These are phyloP conservation scores for Xanthoconium purpureum DNA, from an alignment of 768 basidiomycete genomes.

Conservation along the genomic window DNA sequence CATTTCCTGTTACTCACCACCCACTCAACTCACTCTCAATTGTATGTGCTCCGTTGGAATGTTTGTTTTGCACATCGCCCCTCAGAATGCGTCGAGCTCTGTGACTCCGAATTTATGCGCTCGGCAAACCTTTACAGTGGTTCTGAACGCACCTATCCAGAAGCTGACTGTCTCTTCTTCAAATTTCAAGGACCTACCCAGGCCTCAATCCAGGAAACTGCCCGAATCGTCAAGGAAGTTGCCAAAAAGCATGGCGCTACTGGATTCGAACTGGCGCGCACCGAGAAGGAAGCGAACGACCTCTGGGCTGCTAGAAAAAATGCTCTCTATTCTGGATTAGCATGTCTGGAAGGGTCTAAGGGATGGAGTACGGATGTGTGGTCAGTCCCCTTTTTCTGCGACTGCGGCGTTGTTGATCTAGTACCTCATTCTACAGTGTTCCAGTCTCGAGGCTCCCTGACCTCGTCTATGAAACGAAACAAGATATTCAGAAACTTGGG, in stretches of 20 bases:
- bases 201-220: slow-evolving; percentile 58
- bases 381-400: slow-evolving; percentile 32
- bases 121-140: slow-evolving; percentile 56
- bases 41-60: background rate
- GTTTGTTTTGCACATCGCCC: background rate
- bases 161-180: slow-evolving; percentile 75
- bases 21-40: background rate
- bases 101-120: slow-evolving; percentile 69
- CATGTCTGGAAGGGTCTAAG: slow-evolving; percentile 52
- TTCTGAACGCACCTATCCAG: slow-evolving; percentile 55
- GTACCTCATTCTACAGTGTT: slow-evolving; percentile 36
- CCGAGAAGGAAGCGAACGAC: slow-evolving; percentile 60
- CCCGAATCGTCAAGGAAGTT: slow-evolving; percentile 54
- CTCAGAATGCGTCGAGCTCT: slow-evolving; percentile 79
- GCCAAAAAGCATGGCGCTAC: slow-evolving; percentile 64
- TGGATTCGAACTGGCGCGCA: slow-evolving; percentile 62
- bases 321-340: slow-evolving; percentile 54
- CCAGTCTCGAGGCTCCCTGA: slow-evolving; percentile 64
- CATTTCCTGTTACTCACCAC: background rate
- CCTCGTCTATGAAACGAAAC: slow-evolving; percentile 65
- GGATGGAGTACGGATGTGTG: slow-evolving; percentile 79
- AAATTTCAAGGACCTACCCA: slow-evolving; percentile 76
- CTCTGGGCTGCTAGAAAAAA: slow-evolving; percentile 79
- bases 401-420: background rate
- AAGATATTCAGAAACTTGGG: slow-evolving; percentile 57